Evolutionary conservation across 306 rosid species (phyloP).

Genomic region (Purshia tridentata): DNA sequence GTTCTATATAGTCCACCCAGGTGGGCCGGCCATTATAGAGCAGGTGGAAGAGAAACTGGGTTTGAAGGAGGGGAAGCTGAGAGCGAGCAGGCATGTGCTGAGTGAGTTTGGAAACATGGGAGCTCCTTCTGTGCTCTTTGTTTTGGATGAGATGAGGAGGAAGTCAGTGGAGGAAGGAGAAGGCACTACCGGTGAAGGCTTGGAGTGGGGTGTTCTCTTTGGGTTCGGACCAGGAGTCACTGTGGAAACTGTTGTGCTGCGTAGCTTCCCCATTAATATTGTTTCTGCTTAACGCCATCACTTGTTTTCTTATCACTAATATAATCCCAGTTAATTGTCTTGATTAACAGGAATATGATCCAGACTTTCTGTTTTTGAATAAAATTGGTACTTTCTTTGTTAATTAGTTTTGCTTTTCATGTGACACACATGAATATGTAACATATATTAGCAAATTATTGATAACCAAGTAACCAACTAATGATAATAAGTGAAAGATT

Average conservation of each 20-base stretch:
- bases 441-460: too few relatives aligned
- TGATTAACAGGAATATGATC: too few relatives aligned
- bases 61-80: conserved; percentile 33
- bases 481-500: too few relatives aligned
- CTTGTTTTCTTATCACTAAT: too few relatives aligned
- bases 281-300: not conserved
- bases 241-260: not conserved
- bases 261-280: not conserved
- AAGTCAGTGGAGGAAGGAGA: conserved; percentile 29
- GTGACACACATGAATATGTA: too few relatives aligned
- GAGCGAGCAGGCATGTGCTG: conserved; percentile 27
- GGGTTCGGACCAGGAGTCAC: conserved; percentile 30
- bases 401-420: too few relatives aligned
- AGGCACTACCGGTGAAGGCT: conserved; percentile 34
- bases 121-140: conserved; percentile 26
- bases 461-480: too few relatives aligned
- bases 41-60: conserved; percentile 20
- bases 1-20: conserved; percentile 33
- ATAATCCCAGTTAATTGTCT: too few relatives aligned
- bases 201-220: conserved; percentile 32
- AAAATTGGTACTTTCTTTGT: too few relatives aligned
- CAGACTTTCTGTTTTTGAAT: too few relatives aligned
- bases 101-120: conserved; percentile 46
- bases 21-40: conserved; percentile 36
- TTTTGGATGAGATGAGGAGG: conserved; percentile 41